phyloP scores from a whole-genome alignment of 352 stramenopile genomes.

The Phytophthora colocasiae region DNA sequence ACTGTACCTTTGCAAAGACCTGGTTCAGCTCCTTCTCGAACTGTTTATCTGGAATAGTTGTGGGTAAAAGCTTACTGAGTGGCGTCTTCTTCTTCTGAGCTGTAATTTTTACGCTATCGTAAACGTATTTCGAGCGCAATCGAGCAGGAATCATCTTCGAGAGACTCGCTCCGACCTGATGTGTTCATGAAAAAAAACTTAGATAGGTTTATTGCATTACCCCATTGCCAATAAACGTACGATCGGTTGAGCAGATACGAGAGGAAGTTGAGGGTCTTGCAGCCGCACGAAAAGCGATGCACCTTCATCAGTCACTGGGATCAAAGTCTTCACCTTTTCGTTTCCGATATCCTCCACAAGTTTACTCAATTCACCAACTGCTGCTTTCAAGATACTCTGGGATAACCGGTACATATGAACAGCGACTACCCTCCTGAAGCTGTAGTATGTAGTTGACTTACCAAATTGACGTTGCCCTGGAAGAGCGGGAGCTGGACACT shows the following conservation, averaged over 20 bases:
- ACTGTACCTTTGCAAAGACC: conserved; percentile 53
- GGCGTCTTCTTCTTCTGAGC: conserved; percentile 70
- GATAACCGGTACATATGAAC: not conserved
- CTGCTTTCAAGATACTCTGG: conserved; percentile 47
- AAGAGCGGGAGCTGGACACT: conserved; percentile 73
- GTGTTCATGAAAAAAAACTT: not conserved
- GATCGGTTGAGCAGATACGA: conserved; percentile 38
- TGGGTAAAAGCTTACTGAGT: conserved; percentile 58
- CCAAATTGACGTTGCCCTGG: conserved; percentile 63
- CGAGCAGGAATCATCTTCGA: conserved; percentile 61
- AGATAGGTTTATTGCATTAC: no score
- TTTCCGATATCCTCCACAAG: conserved; percentile 52
- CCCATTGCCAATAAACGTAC: conserved; percentile 34
- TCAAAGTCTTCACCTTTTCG: conserved; percentile 53
- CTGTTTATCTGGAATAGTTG: conserved; percentile 45
- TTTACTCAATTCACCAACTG: conserved; percentile 23
- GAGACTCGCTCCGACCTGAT: conserved; percentile 33
- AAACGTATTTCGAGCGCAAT: conserved; percentile 49
- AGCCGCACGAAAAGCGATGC: conserved; percentile 69
- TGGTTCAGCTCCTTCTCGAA: conserved; percentile 79
- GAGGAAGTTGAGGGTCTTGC: conserved; percentile 67
- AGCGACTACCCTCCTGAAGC: no score
- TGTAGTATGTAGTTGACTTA: conserved; percentile 22
- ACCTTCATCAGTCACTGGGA: conserved; percentile 44
- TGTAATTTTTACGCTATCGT: conserved; percentile 53